Evolutionary conservation across 164 flowering plant species (phyloP), one percentile per base, ranked within the genome.

Genomic region (Nelumbo lutea): DNA sequence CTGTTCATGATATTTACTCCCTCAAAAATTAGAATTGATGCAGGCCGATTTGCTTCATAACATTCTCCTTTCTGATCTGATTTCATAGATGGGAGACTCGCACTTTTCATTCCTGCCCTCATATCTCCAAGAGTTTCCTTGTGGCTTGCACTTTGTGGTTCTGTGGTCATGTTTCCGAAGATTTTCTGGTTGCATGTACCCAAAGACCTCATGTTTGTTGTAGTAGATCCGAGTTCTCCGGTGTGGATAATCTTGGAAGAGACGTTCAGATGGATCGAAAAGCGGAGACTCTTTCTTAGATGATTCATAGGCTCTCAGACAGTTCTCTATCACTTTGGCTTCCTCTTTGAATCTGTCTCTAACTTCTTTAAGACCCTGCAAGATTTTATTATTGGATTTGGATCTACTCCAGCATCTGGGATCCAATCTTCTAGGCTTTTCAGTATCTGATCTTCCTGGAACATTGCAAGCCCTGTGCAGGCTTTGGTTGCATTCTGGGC

Each of bases 271-370:
- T 9, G 90, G 90, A 50, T 81, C 71, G 61, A 83, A 85, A 2
- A 83, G 40, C 2, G 90, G 87, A 38, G 56, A 70, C 46, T 89
- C 95, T 57, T 70, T 76, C 45, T 69, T 72, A 40, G 79, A 67
- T 47, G 76, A 45, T 41, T 67, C 56, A 71, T 80, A 77, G 1
- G 75, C 70, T 59, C 65, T 79, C 72, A 90, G 64, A 73, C 84
- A 85, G 9, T 72, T 84, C 64, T 85, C 85, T 51, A 87, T 85
- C 66, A 88, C 86, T 63, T 44, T 82, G 1, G 75, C 78, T 76
- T 91, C 93, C 70, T 82, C 85, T 74, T 67, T 80, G n/a, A 89
- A 75, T 68, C 81, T 85, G 9, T 83, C 79, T 74, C 76, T 75
- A 0, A 85, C 77, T 61, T 83, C 86, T 61, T 65, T 82, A 63